Evolutionary conservation across 305 asterid species (phyloP).

Genomic region (Solanum chacoense): DNA sequence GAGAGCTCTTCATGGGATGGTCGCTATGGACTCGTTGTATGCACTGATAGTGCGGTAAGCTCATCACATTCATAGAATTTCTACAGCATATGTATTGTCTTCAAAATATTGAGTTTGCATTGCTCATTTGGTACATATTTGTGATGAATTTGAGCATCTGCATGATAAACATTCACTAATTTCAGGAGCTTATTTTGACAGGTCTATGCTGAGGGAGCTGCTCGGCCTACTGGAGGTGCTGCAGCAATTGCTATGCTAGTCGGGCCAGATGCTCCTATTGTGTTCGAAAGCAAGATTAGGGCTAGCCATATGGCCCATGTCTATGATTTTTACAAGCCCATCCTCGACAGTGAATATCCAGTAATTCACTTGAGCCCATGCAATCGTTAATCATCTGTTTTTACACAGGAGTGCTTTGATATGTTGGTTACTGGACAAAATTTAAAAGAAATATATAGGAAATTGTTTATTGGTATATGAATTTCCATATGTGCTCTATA

Average conservation of each 20-base stretch:
- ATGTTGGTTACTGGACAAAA: background rate
- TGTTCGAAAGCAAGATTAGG: slow-evolving; percentile 91
- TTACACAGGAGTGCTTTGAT: background rate
- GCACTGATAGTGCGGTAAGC: slow-evolving; percentile 98
- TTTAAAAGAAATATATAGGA: background rate
- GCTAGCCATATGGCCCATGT: slow-evolving; percentile 96
- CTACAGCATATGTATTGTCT: background rate
- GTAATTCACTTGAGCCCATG: slow-evolving; percentile 28
- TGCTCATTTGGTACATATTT: background rate
- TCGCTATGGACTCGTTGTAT: slow-evolving; percentile 93
- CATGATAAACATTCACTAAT: slow-evolving; percentile 3
- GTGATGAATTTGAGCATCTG: background rate
- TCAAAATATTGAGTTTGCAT: background rate
- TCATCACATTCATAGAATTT: background rate
- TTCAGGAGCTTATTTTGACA: slow-evolving; percentile 15
- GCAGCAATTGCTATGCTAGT: slow-evolving; percentile 94
- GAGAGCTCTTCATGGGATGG: slow-evolving; percentile 99
- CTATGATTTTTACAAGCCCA: slow-evolving; percentile 96
- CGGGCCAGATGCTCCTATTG: slow-evolving; percentile 96
- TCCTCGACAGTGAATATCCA: slow-evolving; percentile 99
- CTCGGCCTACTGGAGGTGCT: slow-evolving; percentile 99
- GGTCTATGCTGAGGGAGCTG: slow-evolving; percentile 99
- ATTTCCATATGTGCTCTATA: background rate
- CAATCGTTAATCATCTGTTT: background rate
- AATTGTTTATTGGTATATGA: background rate